Percentiles rank a stretch among this genome's conserved stretches.
These are phyloP conservation scores for Aphanomyces invadans DNA, from an alignment of 352 stramenopile species.

Conservation along the genomic window DNA sequence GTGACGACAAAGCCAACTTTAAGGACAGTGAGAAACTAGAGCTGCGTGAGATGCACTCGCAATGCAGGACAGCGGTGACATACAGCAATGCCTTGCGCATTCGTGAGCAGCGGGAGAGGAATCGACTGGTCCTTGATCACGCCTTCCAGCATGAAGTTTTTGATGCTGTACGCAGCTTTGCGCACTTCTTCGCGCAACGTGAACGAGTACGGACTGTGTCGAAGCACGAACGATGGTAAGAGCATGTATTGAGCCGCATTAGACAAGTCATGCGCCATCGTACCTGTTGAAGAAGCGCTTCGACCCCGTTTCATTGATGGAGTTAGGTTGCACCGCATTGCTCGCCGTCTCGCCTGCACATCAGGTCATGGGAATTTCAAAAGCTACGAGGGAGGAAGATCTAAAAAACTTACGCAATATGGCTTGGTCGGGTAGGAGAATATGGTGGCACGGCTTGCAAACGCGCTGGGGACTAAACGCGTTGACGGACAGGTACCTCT, in stretches of 20 bases:
- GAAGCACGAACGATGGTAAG: not conserved
- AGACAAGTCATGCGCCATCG: no score
- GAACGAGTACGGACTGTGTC: slow-evolving; percentile 59
- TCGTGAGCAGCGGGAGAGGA: slow-evolving; percentile 75
- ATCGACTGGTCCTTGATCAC: slow-evolving; percentile 88
- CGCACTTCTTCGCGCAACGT: slow-evolving; percentile 88
- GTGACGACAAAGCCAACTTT: slow-evolving; percentile 87
- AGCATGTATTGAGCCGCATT: no score
- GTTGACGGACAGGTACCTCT: slow-evolving; percentile 72
- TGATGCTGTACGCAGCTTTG: slow-evolving; percentile 89
- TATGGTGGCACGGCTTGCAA: slow-evolving; percentile 63
- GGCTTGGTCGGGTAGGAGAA: slow-evolving; percentile 50
- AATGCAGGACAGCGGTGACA: slow-evolving; percentile 8
- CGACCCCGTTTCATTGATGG: slow-evolving; percentile 50
- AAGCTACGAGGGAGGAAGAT: not conserved
- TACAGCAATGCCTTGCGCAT: slow-evolving; percentile 86
- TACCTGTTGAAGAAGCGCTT: slow-evolving; percentile 68
- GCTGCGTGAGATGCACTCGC: not conserved
- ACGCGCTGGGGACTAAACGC: slow-evolving; percentile 77
- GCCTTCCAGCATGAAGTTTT: slow-evolving; percentile 86
- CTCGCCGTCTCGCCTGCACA: slow-evolving; percentile 52
- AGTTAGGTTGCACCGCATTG: slow-evolving; percentile 68
- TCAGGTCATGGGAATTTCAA: not conserved
- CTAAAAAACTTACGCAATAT: slow-evolving; percentile 43
- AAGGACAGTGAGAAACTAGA: slow-evolving; percentile 87